Base-by-base conservation (phyloP, 192 early-diverging fungal species). In the Rhizophagus prolifer region DNA sequence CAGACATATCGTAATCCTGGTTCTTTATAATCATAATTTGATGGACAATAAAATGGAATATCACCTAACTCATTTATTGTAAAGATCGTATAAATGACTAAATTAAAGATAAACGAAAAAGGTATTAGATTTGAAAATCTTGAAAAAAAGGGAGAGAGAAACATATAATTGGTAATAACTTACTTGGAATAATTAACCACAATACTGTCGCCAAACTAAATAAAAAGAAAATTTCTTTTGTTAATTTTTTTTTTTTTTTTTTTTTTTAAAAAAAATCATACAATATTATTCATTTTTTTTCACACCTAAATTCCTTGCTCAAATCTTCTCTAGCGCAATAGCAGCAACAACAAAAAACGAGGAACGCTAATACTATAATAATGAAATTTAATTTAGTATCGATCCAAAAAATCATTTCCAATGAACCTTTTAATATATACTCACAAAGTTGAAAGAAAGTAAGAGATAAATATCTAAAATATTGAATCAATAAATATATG, bases 41-140 rank as follows among this genome's bases (percentile, higher is more conserved):
- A 25, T n/a, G 65, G 65, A 67, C 65, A 67, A 41, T 67, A 41
- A 38, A 67, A 67, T 41, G 65, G 65, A 38, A 67, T 41, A 38
- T 38, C 65, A 19, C 34, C 65, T n/a, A 67, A 19, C 21, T 67
- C 65, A n/a, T 67, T n/a, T 21, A 7, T 19, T 10, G 65, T 67
- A 13, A 41, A 67, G 16, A 67, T 23, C 4, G 65, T 67, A 19
- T 67, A 67, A 41, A 67, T 12, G 9, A 31, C 62, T 64, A 16
- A 38, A 0, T 41, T 41, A 12, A 12, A 44, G 12, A 44, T 44
- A 44, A 44, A 54, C 16, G 12, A 54, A 54, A 16, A 21, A 19
- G 14, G 50, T 0, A 54, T 54, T 54, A 44, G 50, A 19, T 54
- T 4, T 21, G 16, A n/a, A 54, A 16, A 7, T 54, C 16, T 54